Conservation (phyloP, 257 asterid species). For the Striga asiatica region DNA sequence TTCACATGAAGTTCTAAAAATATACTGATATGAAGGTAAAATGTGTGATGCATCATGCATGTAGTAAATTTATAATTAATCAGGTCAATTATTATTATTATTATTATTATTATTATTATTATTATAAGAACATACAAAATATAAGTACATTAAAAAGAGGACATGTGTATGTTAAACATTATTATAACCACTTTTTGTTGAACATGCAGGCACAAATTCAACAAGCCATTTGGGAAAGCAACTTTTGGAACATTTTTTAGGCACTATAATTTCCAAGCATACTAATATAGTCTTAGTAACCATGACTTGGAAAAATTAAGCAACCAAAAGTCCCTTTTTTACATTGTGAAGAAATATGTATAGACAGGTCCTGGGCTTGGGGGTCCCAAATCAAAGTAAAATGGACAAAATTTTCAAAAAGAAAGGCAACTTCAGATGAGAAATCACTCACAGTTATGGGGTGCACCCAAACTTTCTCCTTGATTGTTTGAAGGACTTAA, state of each 20-base stretch:
- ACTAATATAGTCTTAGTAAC: too few relatives aligned
- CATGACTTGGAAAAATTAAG: neutral
- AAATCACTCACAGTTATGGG: constrained; percentile 21
- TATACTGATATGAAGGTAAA: too few relatives aligned
- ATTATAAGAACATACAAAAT: neutral
- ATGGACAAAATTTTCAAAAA: constrained; percentile 11
- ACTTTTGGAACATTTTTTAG: neutral
- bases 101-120: too few relatives aligned
- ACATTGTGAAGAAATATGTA: neutral
- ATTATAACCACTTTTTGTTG: too few relatives aligned
- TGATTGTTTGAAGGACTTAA: constrained; percentile 14
- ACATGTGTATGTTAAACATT: too few relatives aligned
- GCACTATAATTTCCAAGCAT: too few relatives aligned
- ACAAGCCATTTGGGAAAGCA: neutral
- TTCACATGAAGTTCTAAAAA: too few relatives aligned
- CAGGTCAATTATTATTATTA: neutral
- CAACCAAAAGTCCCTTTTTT: neutral
- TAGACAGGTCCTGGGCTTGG: neutral
- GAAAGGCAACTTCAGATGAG: constrained; percentile 12
- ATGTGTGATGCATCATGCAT: too few relatives aligned
- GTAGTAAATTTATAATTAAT: too few relatives aligned
- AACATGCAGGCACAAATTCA: too few relatives aligned
- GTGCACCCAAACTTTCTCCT: constrained; percentile 5
- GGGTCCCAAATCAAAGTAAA: constrained; percentile 15
- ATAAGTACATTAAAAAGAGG: too few relatives aligned